These are phyloP conservation scores for Sporothrix curviconia DNA, from an alignment of 2,329 filamentous ascomycete species.

Conservation along the genomic window DNA sequence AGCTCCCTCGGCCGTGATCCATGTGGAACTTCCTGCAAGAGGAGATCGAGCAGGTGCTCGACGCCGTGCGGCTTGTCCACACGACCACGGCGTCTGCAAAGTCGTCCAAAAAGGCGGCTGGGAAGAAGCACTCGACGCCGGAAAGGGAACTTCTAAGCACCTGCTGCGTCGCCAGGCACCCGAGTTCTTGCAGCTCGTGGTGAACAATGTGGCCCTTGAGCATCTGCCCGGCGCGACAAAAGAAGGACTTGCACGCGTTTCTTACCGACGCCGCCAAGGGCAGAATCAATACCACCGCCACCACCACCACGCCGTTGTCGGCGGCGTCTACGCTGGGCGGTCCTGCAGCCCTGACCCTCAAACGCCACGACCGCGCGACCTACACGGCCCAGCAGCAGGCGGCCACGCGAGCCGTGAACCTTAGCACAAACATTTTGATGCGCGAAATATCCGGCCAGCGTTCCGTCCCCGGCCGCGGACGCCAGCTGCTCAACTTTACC, in stretches of 20 bases:
- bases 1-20: slow-evolving; percentile 25
- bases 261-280: slow-evolving; percentile 29
- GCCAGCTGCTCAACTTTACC: slow-evolving; percentile 38
- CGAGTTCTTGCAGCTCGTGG: neutral
- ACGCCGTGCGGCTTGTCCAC: neutral
- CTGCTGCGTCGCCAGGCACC: neutral
- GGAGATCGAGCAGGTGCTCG: slow-evolving; percentile 27
- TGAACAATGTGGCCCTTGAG: neutral
- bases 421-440: slow-evolving; percentile 40
- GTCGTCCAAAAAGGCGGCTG: neutral
- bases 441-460: slow-evolving; percentile 43
- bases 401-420: slow-evolving; percentile 24
- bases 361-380: neutral
- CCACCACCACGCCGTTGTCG: neutral
- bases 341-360: slow-evolving; percentile 25
- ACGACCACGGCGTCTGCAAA: no score
- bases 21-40: slow-evolving; percentile 40
- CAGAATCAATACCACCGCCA: neutral
- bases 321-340: neutral
- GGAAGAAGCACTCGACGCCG: neutral
- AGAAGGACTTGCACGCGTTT: slow-evolving; percentile 32
- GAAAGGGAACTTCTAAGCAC: neutral
- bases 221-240: slow-evolving; percentile 22
- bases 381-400: slow-evolving; percentile 18
- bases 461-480: slow-evolving; percentile 25